Evolutionary conservation across 257 asterid species (phyloP).

Genomic region (Solanum boliviense): DNA sequence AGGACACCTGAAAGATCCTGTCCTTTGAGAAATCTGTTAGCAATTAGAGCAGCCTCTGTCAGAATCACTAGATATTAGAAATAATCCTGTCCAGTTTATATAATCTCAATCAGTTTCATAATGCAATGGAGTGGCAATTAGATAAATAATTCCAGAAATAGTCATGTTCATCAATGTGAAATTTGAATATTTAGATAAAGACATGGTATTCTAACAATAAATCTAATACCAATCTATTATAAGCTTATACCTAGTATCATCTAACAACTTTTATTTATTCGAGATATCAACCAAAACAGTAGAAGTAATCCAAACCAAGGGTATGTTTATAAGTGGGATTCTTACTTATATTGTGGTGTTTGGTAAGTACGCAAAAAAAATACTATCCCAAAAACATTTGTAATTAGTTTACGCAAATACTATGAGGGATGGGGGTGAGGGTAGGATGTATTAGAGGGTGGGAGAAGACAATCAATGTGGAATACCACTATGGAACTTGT

Average conservation of each 20-base stretch:
- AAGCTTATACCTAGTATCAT: background rate
- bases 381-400: background rate
- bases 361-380: background rate
- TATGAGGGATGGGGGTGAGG: background rate
- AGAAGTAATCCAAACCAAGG: background rate
- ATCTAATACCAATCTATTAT: background rate
- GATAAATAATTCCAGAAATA: background rate
- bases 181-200: background rate
- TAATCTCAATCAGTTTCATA: background rate
- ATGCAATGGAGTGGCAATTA: background rate
- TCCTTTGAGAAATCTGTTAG: constrained; percentile 29
- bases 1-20: constrained; percentile 59
- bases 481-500: background rate
- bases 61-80: background rate
- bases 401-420: background rate
- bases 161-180: background rate
- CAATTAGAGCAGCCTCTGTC: background rate
- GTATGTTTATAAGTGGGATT: background rate
- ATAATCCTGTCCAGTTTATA: background rate
- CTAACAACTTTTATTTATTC: background rate
- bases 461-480: background rate
- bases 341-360: background rate
- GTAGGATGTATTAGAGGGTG: no score
- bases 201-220: background rate
- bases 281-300: background rate